A percentile compares a stretch with the other conserved stretches of the same genome.
These are phyloP conservation scores for Guyanaporus albipodus DNA, from an alignment of 768 basidiomycete genomes.

Conservation along the genomic window DNA sequence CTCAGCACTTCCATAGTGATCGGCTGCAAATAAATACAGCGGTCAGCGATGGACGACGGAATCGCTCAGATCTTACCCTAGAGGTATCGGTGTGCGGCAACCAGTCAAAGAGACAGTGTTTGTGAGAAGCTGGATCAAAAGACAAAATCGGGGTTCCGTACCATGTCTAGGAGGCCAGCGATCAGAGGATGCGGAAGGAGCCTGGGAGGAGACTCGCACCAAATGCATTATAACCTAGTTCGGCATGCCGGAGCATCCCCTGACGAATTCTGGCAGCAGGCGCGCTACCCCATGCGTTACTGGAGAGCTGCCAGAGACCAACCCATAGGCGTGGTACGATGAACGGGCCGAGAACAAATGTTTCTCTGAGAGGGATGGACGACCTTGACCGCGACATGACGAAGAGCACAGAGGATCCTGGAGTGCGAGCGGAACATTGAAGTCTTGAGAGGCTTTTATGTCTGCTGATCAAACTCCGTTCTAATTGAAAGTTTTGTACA, in stretches of 20 bases:
- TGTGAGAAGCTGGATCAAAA: conserved; percentile 17
- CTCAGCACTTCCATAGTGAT: conserved; percentile 85
- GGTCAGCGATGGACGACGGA: conserved; percentile 1
- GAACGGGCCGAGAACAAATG: conserved; percentile 54
- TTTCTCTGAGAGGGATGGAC: conserved; percentile 34
- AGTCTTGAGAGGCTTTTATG: conserved; percentile 17
- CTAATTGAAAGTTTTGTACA: conserved; percentile 13
- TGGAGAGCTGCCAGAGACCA: conserved; percentile 84
- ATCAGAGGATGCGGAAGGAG: conserved; percentile 13
- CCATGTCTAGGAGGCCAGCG: conserved; percentile 46
- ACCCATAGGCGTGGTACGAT: conserved; percentile 64
- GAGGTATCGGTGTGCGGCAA: conserved; percentile 3
- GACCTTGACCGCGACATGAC: conserved; percentile 21
- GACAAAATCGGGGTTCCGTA: conserved; percentile 29
- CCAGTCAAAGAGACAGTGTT: background rate
- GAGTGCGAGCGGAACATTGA: conserved; percentile 7
- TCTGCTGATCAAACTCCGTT: conserved; percentile 31
- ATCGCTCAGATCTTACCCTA: conserved; percentile 24
- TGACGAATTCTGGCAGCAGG: conserved; percentile 59
- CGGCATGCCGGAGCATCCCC: conserved; percentile 62
- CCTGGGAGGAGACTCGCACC: conserved; percentile 29
- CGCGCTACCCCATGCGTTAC: conserved; percentile 81
- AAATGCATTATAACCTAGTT: conserved; percentile 49
- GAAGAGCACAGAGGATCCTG: conserved; percentile 4
- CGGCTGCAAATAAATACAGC: conserved; percentile 45